Evolutionary conservation across 305 asterid genomes (phyloP).

Genomic region (Rubia balearica): DNA sequence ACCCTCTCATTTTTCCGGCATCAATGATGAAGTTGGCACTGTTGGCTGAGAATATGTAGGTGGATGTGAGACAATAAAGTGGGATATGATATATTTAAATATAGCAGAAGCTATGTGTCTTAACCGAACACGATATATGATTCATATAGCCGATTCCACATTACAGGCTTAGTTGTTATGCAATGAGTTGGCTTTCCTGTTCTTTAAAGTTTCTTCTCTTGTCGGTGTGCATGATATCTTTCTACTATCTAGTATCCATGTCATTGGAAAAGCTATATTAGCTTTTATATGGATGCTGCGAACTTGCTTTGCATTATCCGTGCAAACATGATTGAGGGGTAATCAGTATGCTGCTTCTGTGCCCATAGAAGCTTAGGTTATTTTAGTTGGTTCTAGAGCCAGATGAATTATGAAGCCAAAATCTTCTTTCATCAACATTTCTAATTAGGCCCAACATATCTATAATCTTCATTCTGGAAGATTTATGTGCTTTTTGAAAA

Average conservation of each 20-base stretch:
- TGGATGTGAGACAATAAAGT: too few relatives aligned
- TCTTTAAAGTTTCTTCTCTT: background rate
- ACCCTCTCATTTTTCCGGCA: too few relatives aligned
- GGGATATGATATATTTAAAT: too few relatives aligned
- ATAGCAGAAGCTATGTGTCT: too few relatives aligned
- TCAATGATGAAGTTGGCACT: too few relatives aligned
- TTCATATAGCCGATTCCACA: too few relatives aligned
- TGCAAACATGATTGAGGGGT: background rate
- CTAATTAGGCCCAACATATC: background rate
- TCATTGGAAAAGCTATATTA: background rate
- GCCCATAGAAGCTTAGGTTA: background rate
- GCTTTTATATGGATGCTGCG: too few relatives aligned
- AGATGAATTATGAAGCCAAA: background rate
- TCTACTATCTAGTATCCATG: background rate
- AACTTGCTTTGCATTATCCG: background rate
- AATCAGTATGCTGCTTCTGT: background rate
- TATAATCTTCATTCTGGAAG: background rate
- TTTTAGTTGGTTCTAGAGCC: background rate
- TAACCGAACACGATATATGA: too few relatives aligned
- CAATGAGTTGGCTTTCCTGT: background rate
- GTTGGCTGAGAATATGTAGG: too few relatives aligned
- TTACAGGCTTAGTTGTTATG: background rate
- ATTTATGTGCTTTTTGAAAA: background rate
- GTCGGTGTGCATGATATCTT: background rate
- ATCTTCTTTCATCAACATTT: background rate